Conservation (phyloP, 2,329 filamentous ascomycete species). For the Neopestalotiopsis sp. region DNA sequence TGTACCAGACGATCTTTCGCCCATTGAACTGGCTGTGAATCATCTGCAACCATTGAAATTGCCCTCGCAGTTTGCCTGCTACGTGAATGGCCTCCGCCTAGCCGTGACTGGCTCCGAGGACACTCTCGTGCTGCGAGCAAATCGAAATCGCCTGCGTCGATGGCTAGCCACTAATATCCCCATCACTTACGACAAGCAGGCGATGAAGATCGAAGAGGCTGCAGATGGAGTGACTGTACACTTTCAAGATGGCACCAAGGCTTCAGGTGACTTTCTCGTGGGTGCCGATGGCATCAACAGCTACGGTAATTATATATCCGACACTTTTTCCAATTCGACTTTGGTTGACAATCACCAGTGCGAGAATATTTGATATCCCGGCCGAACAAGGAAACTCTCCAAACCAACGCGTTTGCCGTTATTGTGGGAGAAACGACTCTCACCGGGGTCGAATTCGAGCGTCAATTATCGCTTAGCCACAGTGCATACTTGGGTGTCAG, state of each 20-base stretch:
- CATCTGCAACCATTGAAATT: conserved; percentile 3
- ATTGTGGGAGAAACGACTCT: conserved; percentile 30
- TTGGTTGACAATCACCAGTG: conserved; percentile 21
- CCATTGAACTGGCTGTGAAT: not conserved
- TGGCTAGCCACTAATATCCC: conserved; percentile 31
- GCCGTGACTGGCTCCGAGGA: not conserved
- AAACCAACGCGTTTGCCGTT: conserved; percentile 22
- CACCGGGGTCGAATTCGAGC: conserved; percentile 29
- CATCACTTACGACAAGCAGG: conserved; percentile 31
- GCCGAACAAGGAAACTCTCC: conserved; percentile 25
- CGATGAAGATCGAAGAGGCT: conserved; percentile 23
- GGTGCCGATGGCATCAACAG: conserved; percentile 35
- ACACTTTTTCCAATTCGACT: not conserved
- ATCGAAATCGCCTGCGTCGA: conserved; percentile 27
- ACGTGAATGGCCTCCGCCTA: not conserved
- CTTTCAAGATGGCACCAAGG: conserved; percentile 32
- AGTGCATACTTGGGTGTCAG: conserved; percentile 24
- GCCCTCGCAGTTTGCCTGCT: conserved; percentile 4
- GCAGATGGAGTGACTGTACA: conserved; percentile 24
- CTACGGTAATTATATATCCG: conserved; percentile 24
- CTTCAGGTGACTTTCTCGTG: conserved; percentile 30
- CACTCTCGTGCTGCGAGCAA: conserved; percentile 21
- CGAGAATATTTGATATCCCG: conserved; percentile 27
- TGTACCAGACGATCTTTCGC: conserved; percentile 2
- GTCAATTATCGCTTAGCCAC: conserved; percentile 31